Percentiles rank a stretch among this genome's conserved stretches.
Conservation (phyloP, 2,329 filamentous ascomycete genomes). For the Amauroascus verrucosus region DNA sequence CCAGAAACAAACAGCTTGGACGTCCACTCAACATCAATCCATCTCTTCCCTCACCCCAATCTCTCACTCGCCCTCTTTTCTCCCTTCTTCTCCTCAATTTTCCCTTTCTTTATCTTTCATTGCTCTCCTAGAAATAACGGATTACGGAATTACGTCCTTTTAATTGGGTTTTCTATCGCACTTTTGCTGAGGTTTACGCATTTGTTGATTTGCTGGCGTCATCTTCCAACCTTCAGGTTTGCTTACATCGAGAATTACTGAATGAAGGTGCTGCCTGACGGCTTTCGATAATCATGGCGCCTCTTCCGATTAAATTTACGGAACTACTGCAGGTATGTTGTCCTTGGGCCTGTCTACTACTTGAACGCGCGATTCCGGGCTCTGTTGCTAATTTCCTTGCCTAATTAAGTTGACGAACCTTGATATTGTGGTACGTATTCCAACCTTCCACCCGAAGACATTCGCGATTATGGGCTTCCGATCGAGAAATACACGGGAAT, state of each 20-base stretch:
- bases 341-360: background rate
- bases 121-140: slow-evolving; percentile 14
- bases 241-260: slow-evolving; percentile 17
- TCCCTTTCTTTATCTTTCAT: slow-evolving; percentile 12
- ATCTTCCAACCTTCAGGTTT: slow-evolving; percentile 25
- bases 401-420: slow-evolving; percentile 40
- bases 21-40: slow-evolving; percentile 1
- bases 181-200: slow-evolving; percentile 5
- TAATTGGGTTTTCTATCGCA: slow-evolving; percentile 6
- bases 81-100: slow-evolving; percentile 18
- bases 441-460: background rate
- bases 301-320: slow-evolving; percentile 84
- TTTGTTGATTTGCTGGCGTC: slow-evolving; percentile 15
- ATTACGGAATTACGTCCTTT: slow-evolving; percentile 8
- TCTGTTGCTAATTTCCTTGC: slow-evolving; percentile 14
- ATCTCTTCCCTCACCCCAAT: background rate
- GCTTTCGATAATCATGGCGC: slow-evolving; percentile 42
- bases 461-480: background rate
- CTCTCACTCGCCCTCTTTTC: slow-evolving; percentile 10
- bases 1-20: slow-evolving; percentile 2
- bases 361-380: background rate
- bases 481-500: background rate
- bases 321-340: slow-evolving; percentile 67
- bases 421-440: slow-evolving; percentile 43
- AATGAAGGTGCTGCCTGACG: slow-evolving; percentile 33